A percentile compares a stretch with the other conserved stretches of the same genome.
These are phyloP conservation scores for Cucurbita ficifolia DNA, from an alignment of 306 rosid genomes.

Conservation along the genomic window DNA sequence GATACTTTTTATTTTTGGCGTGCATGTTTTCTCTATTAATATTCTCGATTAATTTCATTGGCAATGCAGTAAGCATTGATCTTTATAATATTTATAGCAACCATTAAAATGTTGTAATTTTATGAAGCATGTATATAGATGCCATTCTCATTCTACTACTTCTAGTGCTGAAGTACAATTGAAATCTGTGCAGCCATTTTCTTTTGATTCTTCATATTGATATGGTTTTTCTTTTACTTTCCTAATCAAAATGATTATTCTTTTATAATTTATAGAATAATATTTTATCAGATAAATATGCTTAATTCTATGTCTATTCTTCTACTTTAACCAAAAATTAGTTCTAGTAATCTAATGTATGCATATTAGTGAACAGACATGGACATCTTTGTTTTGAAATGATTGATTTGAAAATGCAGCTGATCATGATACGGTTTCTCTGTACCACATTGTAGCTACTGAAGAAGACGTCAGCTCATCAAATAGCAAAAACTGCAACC, in stretches of 20 bases:
- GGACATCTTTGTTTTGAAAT: constrained; percentile 17
- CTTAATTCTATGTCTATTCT: not conserved
- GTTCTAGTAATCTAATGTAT: not conserved
- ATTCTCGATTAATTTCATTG: not conserved
- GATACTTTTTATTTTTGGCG: not conserved
- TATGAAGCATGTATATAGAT: not conserved
- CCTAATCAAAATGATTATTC: not conserved
- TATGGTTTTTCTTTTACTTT: not conserved
- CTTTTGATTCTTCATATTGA: not conserved
- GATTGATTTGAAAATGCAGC: constrained; percentile 49
- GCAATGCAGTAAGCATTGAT: not conserved
- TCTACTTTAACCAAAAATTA: not conserved
- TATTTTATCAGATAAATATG: not conserved
- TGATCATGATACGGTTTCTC: constrained; percentile 45
- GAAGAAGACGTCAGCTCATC: constrained; percentile 68
- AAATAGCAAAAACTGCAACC: constrained; percentile 66
- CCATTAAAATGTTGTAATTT: not conserved
- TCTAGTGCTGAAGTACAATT: not conserved
- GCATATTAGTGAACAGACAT: not conserved
- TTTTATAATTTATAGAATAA: not conserved
- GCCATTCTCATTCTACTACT: not conserved
- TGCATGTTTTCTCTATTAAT: not conserved
- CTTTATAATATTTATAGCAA: not conserved
- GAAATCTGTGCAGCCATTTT: not conserved
- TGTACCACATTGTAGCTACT: constrained; percentile 68